phyloP scores from a whole-genome alignment of 345 rosid species.

The Gossypioides kirkii region DNA sequence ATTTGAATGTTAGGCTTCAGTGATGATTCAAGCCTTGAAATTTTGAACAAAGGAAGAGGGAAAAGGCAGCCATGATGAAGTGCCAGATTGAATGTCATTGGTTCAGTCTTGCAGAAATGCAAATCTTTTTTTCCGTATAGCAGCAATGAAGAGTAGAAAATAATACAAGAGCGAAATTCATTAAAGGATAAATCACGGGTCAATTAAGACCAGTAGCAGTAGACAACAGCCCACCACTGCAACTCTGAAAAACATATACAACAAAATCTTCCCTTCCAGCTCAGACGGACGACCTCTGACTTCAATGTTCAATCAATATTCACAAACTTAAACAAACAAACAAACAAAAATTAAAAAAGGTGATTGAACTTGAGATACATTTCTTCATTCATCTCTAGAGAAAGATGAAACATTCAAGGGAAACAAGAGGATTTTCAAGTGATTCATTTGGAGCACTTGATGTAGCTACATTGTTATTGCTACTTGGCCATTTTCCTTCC shows the following conservation, averaged over 20 bases:
- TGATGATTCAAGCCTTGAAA: neutral
- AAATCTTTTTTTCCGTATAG: neutral
- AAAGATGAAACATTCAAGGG: conserved; percentile 87
- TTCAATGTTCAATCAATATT: neutral
- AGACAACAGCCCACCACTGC: neutral
- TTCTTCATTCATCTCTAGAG: conserved; percentile 31
- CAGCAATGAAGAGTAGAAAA: neutral
- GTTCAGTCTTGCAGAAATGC: conserved; percentile 3
- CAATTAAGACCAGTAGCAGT: neutral
- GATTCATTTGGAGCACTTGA: conserved; percentile 37
- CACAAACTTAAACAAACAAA: neutral
- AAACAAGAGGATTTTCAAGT: conserved; percentile 76
- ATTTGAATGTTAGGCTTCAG: conserved; percentile 4
- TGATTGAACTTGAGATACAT: neutral
- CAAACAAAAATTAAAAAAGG: no score
- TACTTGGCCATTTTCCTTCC: conserved; percentile 20
- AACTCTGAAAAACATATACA: neutral
- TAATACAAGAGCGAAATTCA: neutral
- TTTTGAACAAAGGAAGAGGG: conserved; percentile 1
- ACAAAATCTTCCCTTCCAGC: neutral
- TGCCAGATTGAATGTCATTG: conserved; percentile 4
- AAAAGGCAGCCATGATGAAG: conserved; percentile 1
- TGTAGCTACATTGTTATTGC: neutral
- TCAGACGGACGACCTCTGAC: neutral
- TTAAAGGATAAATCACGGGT: conserved; percentile 5